Evolutionary conservation across 495 filamentous ascomycete genomes (phyloP).

Genomic region (Parathielavia appendiculata): DNA sequence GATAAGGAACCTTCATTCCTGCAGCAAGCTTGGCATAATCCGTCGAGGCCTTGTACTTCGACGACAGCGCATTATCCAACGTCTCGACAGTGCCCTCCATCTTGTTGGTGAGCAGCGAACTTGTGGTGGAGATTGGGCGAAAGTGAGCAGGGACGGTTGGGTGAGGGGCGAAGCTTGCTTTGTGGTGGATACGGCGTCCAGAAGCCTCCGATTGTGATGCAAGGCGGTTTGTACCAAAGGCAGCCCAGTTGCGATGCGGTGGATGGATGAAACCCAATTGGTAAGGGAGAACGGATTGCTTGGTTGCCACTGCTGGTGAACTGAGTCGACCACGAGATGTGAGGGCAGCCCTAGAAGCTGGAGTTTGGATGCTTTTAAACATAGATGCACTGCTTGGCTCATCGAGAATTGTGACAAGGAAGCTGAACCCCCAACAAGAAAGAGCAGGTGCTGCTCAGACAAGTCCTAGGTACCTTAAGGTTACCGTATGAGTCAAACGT

Average conservation of each 20-base stretch:
- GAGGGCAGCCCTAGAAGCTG: not conserved
- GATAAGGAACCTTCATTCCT: slow-evolving; percentile 44
- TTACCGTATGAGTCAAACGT: too few relatives aligned
- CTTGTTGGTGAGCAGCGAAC: slow-evolving; percentile 7
- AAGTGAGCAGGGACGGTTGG: slow-evolving; percentile 3
- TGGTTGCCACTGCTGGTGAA: not conserved
- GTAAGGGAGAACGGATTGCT: not conserved
- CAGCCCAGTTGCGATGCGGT: not conserved
- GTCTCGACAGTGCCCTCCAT: slow-evolving; percentile 20
- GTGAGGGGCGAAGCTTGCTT: slow-evolving; percentile 15
- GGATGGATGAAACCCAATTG: not conserved
- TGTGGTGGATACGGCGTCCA: slow-evolving; percentile 12
- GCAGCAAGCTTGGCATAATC: slow-evolving; percentile 31
- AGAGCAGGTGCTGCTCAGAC: not conserved
- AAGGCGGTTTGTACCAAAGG: not conserved
- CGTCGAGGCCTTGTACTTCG: slow-evolving; percentile 28
- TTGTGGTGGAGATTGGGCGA: slow-evolving; percentile 15
- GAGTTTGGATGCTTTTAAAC: not conserved
- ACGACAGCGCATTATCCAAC: slow-evolving; percentile 12
- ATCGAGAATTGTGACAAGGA: too few relatives aligned
- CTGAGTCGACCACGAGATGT: not conserved
- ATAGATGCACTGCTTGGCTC: not conserved
- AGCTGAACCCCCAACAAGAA: not conserved
- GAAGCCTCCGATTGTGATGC: not conserved
- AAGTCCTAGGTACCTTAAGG: too few relatives aligned